Conservation (phyloP, 2,329 filamentous ascomycete species). For the Talaromyces marneffei region DNA sequence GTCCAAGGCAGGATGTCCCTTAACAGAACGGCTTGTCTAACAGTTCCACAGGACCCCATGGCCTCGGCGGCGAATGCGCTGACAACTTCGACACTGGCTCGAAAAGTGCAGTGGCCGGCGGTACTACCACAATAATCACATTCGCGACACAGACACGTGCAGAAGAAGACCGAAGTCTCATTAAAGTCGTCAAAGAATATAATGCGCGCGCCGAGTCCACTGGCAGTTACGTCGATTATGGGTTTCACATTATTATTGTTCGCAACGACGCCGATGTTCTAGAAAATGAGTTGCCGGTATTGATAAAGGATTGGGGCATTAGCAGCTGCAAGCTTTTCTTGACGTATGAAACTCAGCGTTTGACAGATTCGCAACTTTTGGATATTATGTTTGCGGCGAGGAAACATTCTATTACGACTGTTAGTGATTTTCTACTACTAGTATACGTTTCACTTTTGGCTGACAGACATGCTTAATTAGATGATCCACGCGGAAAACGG, state of each 20-base stretch:
- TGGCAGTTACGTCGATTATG: conserved; percentile 47
- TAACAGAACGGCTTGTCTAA: background rate
- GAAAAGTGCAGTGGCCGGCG: conserved; percentile 43
- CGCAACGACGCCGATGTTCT: conserved; percentile 28
- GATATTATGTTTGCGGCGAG: conserved; percentile 30
- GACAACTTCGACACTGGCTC: conserved; percentile 41
- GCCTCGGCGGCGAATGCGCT: conserved; percentile 8
- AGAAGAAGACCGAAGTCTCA: conserved; percentile 35
- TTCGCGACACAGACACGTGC: conserved; percentile 45
- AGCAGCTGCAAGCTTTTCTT: conserved; percentile 44
- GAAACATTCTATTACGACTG: background rate
- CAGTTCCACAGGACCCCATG: background rate
- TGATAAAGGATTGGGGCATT: conserved; percentile 33
- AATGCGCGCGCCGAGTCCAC: conserved; percentile 36
- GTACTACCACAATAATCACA: conserved; percentile 46
- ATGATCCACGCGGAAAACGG: conserved; percentile 38
- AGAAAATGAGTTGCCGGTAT: conserved; percentile 31
- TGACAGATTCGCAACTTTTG: conserved; percentile 39
- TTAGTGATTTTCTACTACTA: background rate
- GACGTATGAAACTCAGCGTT: conserved; percentile 41
- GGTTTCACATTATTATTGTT: conserved; percentile 46
- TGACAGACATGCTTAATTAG: background rate
- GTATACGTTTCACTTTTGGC: too few species aligned
- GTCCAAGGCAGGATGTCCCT: too few species aligned
- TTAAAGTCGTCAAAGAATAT: conserved; percentile 39